Conservation (phyloP, 805 yeast genomes). For the Hanseniaspora osmophila region DNA sequence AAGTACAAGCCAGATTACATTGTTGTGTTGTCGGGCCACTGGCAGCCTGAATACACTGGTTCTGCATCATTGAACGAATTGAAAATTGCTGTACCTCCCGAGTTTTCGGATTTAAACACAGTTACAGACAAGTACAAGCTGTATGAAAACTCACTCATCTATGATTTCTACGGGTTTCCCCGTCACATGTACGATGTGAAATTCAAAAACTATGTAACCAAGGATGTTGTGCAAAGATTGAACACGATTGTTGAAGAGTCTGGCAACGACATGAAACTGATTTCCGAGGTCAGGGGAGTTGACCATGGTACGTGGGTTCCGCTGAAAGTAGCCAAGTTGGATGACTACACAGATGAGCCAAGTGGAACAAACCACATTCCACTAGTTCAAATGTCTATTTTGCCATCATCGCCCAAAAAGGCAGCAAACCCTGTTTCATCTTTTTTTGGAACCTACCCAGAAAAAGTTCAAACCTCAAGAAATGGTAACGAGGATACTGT, state of each 20-base stretch:
- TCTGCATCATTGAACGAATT: not conserved
- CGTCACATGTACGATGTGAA: slow-evolving; percentile 44
- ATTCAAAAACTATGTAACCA: slow-evolving; percentile 30
- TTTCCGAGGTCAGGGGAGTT: slow-evolving; percentile 35
- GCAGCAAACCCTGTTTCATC: slow-evolving; percentile 23
- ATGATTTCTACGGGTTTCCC: slow-evolving; percentile 70
- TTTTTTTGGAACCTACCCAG: not conserved
- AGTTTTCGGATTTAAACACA: slow-evolving; percentile 4
- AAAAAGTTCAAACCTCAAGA: not conserved
- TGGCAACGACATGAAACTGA: slow-evolving; percentile 1
- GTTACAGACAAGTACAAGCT: not conserved
- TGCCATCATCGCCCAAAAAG: slow-evolving; percentile 37
- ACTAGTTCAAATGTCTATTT: slow-evolving; percentile 30
- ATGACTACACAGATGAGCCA: slow-evolving; percentile 5
- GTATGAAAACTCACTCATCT: slow-evolving; percentile 43
- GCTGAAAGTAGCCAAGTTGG: slow-evolving; percentile 51
- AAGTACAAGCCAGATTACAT: slow-evolving; percentile 49
- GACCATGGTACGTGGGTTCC: slow-evolving; percentile 85
- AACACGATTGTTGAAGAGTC: not conserved
- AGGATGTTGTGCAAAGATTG: slow-evolving; percentile 22
- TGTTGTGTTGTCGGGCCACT: slow-evolving; percentile 62
- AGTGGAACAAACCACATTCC: slow-evolving; percentile 22
- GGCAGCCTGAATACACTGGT: slow-evolving; percentile 43
- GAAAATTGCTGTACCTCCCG: not conserved
- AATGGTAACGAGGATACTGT: not conserved